phyloP scores from a whole-genome alignment of 352 stramenopile species.

The Sclerospora graminicola region DNA sequence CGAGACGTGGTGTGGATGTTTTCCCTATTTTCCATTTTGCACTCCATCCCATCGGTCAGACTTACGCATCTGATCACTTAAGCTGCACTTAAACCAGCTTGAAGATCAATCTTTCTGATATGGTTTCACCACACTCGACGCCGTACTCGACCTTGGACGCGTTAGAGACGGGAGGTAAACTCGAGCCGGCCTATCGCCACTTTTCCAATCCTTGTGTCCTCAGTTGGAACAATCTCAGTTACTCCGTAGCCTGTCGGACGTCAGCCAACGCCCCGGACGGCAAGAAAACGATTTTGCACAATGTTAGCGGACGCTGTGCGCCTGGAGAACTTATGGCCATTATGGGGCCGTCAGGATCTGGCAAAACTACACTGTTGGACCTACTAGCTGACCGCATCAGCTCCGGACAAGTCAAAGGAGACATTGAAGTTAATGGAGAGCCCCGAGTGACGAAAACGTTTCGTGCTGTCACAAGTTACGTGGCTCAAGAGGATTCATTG shows the following conservation, averaged over 20 bases:
- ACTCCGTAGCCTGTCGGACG: background rate
- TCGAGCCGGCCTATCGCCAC: conserved; percentile 1
- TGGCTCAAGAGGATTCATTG: conserved; percentile 57
- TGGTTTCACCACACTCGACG: background rate
- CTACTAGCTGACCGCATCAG: conserved; percentile 48
- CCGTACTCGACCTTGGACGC: conserved; percentile 6
- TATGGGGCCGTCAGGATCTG: conserved; percentile 48
- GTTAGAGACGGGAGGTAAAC: conserved; percentile 6
- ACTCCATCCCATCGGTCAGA: no score
- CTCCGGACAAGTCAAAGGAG: conserved; percentile 29
- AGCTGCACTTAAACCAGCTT: no score
- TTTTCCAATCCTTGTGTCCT: conserved; percentile 6
- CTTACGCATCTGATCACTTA: no score
- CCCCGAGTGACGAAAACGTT: conserved; percentile 25
- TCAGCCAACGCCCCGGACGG: conserved; percentile 1
- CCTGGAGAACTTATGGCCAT: conserved; percentile 52
- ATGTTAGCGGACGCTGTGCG: conserved; percentile 38
- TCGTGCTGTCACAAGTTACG: conserved; percentile 40
- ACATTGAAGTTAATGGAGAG: conserved; percentile 44
- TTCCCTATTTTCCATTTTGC: no score
- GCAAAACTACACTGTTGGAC: conserved; percentile 58
- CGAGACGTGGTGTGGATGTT: no score
- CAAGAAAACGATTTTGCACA: conserved; percentile 34
- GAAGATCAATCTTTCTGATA: background rate
- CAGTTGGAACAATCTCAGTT: conserved; percentile 9